Conservation (phyloP, 2,329 filamentous ascomycete species). For the Botrytis deweyae region DNA sequence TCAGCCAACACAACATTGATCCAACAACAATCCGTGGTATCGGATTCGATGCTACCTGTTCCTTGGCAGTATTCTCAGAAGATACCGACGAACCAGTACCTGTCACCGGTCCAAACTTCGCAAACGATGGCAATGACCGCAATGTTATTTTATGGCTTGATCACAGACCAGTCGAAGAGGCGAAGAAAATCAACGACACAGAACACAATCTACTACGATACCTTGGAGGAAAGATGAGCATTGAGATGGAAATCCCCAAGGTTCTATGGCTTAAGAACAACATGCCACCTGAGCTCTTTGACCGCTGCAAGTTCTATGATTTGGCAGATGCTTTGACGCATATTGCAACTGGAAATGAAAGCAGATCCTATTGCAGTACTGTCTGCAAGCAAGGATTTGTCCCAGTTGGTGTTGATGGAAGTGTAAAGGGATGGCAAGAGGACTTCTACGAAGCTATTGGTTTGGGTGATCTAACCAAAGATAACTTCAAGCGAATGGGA, state of each 20-base stretch:
- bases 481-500: constrained; percentile 90
- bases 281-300: constrained; percentile 90
- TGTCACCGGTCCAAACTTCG: constrained; percentile 87
- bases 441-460: constrained; percentile 89
- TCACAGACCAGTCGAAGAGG: constrained; percentile 87
- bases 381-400: constrained; percentile 98
- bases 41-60: constrained; percentile 98
- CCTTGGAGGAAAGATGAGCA: constrained; percentile 96
- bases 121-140: constrained; percentile 76
- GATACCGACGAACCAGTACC: constrained; percentile 88
- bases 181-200: constrained; percentile 88
- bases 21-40: constrained; percentile 78
- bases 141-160: constrained; percentile 98
- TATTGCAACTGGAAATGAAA: constrained; percentile 88
- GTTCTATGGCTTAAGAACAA: constrained; percentile 98
- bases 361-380: constrained; percentile 89
- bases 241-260: constrained; percentile 99
- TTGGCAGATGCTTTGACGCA: constrained; percentile 90
- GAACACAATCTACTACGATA: constrained; percentile 91
- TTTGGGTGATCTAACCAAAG: constrained; percentile 76
- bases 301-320: constrained; percentile 95
- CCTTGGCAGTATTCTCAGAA: constrained; percentile 82
- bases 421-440: constrained; percentile 96
- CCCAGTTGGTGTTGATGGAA: constrained; percentile 94
- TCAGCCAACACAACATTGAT: constrained; percentile 79